These are phyloP conservation scores for Phylloboletellus chloephorus DNA, from an alignment of 1,284 basidiomycete species.

Conservation along the genomic window DNA sequence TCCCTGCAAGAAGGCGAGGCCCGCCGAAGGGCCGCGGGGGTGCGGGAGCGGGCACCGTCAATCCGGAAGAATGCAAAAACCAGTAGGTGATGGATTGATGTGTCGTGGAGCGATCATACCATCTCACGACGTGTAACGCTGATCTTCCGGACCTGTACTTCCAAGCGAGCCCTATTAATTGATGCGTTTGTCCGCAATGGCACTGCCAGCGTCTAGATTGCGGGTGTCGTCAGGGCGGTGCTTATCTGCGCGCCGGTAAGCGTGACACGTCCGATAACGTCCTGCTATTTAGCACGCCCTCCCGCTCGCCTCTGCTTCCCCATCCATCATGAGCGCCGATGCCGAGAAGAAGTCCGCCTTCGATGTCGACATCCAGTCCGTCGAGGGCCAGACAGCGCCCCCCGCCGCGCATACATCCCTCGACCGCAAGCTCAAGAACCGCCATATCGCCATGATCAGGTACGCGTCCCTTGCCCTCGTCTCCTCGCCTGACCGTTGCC, in stretches of 20 bases:
- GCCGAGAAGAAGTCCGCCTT: neutral
- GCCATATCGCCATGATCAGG: slow-evolving; percentile 35
- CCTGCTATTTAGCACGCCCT: no score
- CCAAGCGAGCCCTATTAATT: neutral
- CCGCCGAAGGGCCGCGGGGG: slow-evolving; percentile 52
- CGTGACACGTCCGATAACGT: no score
- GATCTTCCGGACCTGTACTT: slow-evolving; percentile 5
- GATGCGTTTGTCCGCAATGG: neutral
- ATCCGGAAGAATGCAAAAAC: slow-evolving; percentile 83
- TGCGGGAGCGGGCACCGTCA: slow-evolving; percentile 38
- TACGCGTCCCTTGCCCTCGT: neutral
- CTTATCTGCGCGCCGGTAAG: no score
- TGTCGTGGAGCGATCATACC: slow-evolving; percentile 22
- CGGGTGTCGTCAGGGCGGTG: no score
- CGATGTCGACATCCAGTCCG: slow-evolving; percentile 3
- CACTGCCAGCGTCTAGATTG: no score
- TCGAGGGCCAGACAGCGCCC: slow-evolving; percentile 9
- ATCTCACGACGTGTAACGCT: slow-evolving; percentile 12
- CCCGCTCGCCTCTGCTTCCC: no score
- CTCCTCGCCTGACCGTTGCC: neutral
- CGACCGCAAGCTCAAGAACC: slow-evolving; percentile 27
- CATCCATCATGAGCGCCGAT: no score
- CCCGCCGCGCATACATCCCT: slow-evolving; percentile 13
- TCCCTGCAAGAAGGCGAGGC: slow-evolving; percentile 50
- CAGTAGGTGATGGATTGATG: slow-evolving; percentile 46